Evolutionary conservation across 2,329 filamentous ascomycete genomes (phyloP).

Genomic region (Aspergillus eucalypticola): DNA sequence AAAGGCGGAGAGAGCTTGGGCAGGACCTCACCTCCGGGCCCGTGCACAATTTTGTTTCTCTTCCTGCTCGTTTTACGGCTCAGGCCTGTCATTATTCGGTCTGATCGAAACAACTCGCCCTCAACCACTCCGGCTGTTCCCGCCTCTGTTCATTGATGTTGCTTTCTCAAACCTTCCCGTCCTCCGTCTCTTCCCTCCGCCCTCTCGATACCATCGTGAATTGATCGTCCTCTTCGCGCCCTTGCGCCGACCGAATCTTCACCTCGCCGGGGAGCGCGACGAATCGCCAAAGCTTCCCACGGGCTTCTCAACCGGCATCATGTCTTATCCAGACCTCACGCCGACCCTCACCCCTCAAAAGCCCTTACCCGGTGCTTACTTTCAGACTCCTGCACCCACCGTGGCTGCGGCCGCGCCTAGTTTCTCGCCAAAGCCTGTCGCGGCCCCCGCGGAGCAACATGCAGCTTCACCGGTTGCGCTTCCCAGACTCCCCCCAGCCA

Average conservation of each 20-base stretch:
- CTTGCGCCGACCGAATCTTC: constrained; percentile 21
- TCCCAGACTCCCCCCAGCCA: constrained; percentile 37
- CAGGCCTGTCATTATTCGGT: constrained; percentile 15
- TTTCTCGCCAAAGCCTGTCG: constrained; percentile 32
- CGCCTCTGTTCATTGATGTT: constrained; percentile 22
- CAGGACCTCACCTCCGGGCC: constrained; percentile 27
- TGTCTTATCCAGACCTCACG: constrained; percentile 45
- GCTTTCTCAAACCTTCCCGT: constrained; percentile 6
- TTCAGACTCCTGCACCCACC: constrained; percentile 42
- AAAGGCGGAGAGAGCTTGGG: constrained; percentile 21
- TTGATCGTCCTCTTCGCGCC: constrained; percentile 10
- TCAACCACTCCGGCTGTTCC: constrained; percentile 9
- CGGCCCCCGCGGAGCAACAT: constrained; percentile 24
- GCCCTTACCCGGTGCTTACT: constrained; percentile 45
- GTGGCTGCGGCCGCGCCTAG: constrained; percentile 40
- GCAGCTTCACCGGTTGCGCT: constrained; percentile 34
- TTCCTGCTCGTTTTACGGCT: constrained; percentile 17
- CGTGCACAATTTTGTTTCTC: constrained; percentile 42
- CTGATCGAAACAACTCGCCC: constrained; percentile 14
- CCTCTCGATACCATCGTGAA: constrained; percentile 15
- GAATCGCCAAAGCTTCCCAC: constrained; percentile 12
- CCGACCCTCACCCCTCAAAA: constrained; percentile 39
- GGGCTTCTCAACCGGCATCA: constrained; percentile 28
- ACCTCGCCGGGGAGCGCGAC: constrained; percentile 29
- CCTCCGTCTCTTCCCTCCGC: constrained; percentile 17